Base-by-base conservation (phyloP, 2,329 filamentous ascomycete genomes). In the Penicillium oxalicum region DNA sequence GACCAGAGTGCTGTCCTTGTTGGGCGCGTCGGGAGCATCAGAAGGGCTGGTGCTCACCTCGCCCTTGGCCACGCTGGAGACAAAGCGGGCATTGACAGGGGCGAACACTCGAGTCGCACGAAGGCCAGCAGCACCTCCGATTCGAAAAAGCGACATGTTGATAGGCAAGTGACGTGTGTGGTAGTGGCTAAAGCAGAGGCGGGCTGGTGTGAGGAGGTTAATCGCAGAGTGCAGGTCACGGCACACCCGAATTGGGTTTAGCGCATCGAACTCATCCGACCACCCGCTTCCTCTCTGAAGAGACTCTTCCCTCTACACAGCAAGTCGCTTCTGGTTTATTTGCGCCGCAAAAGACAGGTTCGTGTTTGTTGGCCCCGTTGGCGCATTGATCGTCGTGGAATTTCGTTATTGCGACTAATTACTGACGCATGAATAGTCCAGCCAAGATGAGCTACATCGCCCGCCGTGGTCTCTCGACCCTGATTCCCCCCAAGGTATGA, bases 401-500 rank as follows among this genome's bases (percentile, higher is more conserved):
- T 27, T 9, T n/a, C 37, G 46, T 43, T 40, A 29, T 26, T 49
- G 49, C 39, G 50, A 58, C 62, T 60, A 56, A 59, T 51, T 55
- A 54, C 57, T 64, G 52, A 68, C 47, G 27, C 29, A 41, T 18
- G 47, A 26, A 44, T 32, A 68, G 64, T 60, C 59, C 57, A 55
- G 63, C 72, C 80, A 88, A 77, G 76, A 96, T 95, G 91, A 95
- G 89, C 81, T 93, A 84, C 83, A 81, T 94, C 69, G 82, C 84
- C 69, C 88, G 87, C 77, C 85, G 91, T 77, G 87, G 83, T 81
- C 86, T 96, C 70, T 97, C 93, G 72, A 95, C 94, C 80, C 86
- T 98, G 75, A 96, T 98, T 68, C 94, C 94, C 65, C 93, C 94
- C 70, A 98, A 98, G 90, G 91, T 95, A 79, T 63, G 78, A 52